These are phyloP conservation scores for Termitomyces sp. DNA, from an alignment of 768 basidiomycete genomes.

Conservation along the genomic window DNA sequence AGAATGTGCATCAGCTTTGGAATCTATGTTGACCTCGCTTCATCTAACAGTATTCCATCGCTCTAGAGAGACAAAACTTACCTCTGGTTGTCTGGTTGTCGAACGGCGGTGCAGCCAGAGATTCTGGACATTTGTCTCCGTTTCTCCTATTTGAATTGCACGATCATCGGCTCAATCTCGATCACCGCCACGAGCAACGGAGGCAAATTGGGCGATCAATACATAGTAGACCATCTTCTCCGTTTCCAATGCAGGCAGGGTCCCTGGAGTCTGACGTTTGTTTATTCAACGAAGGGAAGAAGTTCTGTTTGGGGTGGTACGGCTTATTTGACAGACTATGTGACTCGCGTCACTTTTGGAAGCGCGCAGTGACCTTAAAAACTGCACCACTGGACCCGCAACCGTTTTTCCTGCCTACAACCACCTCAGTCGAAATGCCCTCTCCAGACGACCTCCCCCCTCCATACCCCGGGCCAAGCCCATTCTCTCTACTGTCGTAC, in stretches of 20 bases:
- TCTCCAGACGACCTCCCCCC: neutral
- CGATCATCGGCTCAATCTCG: neutral
- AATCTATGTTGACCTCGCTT: neutral
- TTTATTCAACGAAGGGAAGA: neutral
- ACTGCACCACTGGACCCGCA: neutral
- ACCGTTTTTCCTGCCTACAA: neutral
- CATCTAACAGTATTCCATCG: neutral
- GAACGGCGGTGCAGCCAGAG: neutral
- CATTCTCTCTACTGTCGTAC: neutral
- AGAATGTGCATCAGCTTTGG: neutral
- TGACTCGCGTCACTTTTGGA: constrained; percentile 3
- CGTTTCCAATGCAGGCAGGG: neutral
- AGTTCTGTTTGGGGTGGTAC: neutral
- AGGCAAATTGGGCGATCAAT: neutral
- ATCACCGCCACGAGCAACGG: neutral
- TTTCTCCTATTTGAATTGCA: neutral
- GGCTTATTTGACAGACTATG: neutral
- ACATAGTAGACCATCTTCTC: neutral
- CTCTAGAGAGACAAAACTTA: neutral
- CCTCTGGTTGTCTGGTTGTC: neutral
- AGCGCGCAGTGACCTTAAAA: neutral
- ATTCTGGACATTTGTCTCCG: neutral
- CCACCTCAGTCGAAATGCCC: neutral
- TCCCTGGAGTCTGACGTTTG: neutral
- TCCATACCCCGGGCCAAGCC: neutral